phyloP scores from a whole-genome alignment of 352 stramenopile species.

The Plasmopara viticola region DNA sequence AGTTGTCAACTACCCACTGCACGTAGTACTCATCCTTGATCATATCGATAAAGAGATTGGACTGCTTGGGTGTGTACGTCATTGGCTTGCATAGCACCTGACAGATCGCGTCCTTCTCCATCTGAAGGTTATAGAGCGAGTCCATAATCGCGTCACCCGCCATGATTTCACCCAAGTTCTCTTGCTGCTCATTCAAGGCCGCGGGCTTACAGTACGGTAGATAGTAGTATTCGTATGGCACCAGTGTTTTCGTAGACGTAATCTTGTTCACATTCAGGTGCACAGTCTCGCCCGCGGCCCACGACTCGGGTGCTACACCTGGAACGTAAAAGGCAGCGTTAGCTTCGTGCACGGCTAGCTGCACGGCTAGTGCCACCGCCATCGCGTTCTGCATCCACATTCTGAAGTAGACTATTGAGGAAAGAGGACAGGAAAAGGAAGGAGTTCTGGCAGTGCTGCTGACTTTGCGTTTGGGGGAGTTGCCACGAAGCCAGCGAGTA shows the following conservation, averaged over 20 bases:
- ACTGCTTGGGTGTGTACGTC: conserved; percentile 75
- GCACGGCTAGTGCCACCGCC: conserved; percentile 16
- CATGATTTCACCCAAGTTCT: conserved; percentile 93
- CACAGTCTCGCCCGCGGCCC: conserved; percentile 76
- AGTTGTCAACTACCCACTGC: conserved; percentile 92
- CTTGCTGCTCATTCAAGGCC: conserved; percentile 76
- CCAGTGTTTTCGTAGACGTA: conserved; percentile 95
- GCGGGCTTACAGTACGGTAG: conserved; percentile 89
- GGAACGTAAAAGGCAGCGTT: conserved; percentile 80
- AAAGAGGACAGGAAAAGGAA: conserved; percentile 1
- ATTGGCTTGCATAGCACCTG: conserved; percentile 87
- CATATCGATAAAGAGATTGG: conserved; percentile 83
- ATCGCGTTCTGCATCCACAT: conserved; percentile 35
- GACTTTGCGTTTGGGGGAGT: conserved; percentile 11
- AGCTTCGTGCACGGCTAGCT: conserved; percentile 16
- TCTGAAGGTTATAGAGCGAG: conserved; percentile 86
- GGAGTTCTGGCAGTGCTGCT: not conserved
- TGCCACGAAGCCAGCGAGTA: conserved; percentile 23
- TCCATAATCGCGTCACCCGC: conserved; percentile 88
- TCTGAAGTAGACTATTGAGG: not conserved
- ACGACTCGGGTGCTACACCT: conserved; percentile 79
- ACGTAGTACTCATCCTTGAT: conserved; percentile 94
- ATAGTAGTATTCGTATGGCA: conserved; percentile 99
- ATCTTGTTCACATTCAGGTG: conserved; percentile 97
- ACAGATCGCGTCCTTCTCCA: conserved; percentile 86